phyloP scores from a whole-genome alignment of 2,329 filamentous ascomycete genomes.

The Exophiala alcalophila region DNA sequence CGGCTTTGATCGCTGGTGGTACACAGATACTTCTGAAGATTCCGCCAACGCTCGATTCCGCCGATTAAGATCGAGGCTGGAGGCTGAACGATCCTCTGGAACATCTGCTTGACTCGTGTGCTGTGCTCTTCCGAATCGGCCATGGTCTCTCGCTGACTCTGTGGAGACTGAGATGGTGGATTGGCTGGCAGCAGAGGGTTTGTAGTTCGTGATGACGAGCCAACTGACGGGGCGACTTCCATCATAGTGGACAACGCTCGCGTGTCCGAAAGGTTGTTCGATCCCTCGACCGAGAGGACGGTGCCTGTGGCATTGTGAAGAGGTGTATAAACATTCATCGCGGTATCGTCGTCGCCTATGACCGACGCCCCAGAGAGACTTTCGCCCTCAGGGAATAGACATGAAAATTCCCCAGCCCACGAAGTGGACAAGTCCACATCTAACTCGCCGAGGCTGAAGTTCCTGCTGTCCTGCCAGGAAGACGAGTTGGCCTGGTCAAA shows the following conservation, averaged over 20 bases:
- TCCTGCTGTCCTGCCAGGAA: neutral
- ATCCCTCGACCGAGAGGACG: too few species aligned
- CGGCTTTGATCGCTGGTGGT: slow-evolving; percentile 1
- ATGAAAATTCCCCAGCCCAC: neutral
- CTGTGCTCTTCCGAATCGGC: neutral
- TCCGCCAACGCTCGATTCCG: slow-evolving; percentile 3
- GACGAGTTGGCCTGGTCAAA: neutral
- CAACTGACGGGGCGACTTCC: too few species aligned
- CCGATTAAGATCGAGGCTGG: slow-evolving; percentile 4
- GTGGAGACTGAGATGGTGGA: too few species aligned
- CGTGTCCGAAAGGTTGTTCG: too few species aligned
- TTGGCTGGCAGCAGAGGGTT: neutral
- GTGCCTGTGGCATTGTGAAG: neutral
- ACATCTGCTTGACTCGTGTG: neutral
- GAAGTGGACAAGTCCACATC: neutral
- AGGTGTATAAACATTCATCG: neutral
- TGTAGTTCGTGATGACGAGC: too few species aligned
- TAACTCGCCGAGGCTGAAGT: neutral
- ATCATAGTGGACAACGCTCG: too few species aligned
- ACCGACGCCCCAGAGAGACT: neutral
- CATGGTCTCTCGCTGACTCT: too few species aligned
- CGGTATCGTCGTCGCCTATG: slow-evolving; percentile 1
- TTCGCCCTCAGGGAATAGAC: slow-evolving; percentile 2
- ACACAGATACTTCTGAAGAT: neutral
- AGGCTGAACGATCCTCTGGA: neutral